Conservation (phyloP, 2,329 filamentous ascomycete species). For the Sporothrix euskadiensis region DNA sequence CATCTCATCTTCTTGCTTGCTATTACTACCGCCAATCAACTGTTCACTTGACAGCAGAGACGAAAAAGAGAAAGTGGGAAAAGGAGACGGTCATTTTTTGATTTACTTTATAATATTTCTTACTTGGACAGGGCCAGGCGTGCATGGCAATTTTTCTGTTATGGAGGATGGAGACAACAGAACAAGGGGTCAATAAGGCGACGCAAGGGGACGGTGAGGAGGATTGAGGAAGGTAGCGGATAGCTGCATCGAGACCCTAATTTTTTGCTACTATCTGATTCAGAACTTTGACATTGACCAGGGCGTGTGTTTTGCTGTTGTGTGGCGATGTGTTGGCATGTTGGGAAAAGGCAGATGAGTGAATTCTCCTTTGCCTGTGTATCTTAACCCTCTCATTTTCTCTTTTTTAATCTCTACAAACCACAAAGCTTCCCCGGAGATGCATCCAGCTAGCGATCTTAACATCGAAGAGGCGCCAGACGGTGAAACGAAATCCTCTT, state of each 20-base stretch:
- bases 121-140: conserved; percentile 25
- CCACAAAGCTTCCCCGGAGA: background rate
- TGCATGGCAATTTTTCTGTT: conserved; percentile 20
- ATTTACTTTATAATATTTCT: conserved; percentile 28
- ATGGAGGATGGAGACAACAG: conserved; percentile 14
- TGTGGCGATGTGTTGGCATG: background rate
- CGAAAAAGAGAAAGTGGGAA: background rate
- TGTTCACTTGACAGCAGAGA: background rate
- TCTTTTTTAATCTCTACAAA: background rate
- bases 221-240: background rate
- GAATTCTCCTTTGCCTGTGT: background rate
- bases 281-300: background rate
- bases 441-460: background rate
- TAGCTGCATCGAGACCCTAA: conserved; percentile 4
- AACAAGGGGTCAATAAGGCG: background rate
- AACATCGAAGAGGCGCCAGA: background rate
- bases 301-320: background rate
- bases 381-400: background rate
- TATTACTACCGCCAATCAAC: background rate
- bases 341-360: background rate
- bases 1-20: background rate
- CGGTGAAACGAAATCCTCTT: background rate
- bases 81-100: conserved; percentile 15
- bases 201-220: background rate
- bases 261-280: conserved; percentile 13